Conservation (phyloP, 768 basidiomycete species). For the Termitomyces bulborhizus region DNA sequence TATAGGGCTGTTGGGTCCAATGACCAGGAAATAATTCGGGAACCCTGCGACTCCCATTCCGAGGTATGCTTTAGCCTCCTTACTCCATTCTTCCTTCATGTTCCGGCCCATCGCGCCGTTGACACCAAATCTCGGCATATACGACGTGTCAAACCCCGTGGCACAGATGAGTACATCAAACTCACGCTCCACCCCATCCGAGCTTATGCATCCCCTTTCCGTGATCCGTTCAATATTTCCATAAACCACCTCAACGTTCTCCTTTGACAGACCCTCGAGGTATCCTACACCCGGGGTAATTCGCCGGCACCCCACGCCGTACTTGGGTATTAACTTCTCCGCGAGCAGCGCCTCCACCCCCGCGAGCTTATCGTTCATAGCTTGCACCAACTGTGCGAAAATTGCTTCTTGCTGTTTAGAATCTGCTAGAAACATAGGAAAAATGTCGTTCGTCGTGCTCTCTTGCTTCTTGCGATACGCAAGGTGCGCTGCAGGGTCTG, state of each 20-base stretch:
- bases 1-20: conserved; percentile 28
- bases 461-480: conserved; percentile 38
- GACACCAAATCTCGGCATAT: conserved; percentile 26
- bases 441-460: conserved; percentile 28
- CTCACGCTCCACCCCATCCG: conserved; percentile 22
- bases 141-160: conserved; percentile 31
- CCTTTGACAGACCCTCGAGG: conserved; percentile 24
- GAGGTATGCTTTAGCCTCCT: conserved; percentile 24
- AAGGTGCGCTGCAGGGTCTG: conserved; percentile 31
- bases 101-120: conserved; percentile 20
- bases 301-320: conserved; percentile 27
- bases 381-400: conserved; percentile 18
- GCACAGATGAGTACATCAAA: conserved; percentile 32
- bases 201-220: conserved; percentile 20
- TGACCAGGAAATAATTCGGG: conserved; percentile 27
- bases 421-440: conserved; percentile 23
- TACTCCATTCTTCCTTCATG: conserved; percentile 25
- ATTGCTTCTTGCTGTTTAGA: conserved; percentile 26
- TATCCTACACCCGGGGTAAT: conserved; percentile 29
- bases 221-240: conserved; percentile 24
- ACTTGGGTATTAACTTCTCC: conserved; percentile 30
- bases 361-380: conserved; percentile 36
- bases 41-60: conserved; percentile 25
- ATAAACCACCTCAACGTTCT: conserved; percentile 25
- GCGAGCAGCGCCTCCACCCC: conserved; percentile 36